Conservation (phyloP, 495 filamentous ascomycete species). For the Endocarpon pusillum region DNA sequence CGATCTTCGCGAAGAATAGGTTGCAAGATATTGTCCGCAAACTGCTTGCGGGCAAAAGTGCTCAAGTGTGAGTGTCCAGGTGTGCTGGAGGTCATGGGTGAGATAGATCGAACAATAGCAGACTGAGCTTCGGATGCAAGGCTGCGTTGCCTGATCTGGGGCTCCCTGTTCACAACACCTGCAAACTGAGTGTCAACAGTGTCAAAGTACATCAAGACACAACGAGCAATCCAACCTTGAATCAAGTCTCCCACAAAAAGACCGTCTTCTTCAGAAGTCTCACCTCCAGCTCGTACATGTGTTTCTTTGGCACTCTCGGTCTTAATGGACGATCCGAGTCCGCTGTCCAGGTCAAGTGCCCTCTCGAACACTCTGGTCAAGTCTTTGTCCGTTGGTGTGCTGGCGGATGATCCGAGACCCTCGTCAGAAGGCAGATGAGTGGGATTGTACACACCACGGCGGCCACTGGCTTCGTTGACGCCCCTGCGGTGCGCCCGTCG, state of each 20-base stretch:
- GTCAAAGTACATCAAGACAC: too few relatives aligned
- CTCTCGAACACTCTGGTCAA: slow-evolving; percentile 6
- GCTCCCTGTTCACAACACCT: too few relatives aligned
- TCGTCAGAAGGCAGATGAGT: slow-evolving; percentile 8
- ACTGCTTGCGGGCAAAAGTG: slow-evolving; percentile 32
- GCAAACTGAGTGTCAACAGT: too few relatives aligned
- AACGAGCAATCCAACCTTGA: too few relatives aligned
- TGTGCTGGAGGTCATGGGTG: slow-evolving; percentile 11
- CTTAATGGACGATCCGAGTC: slow-evolving; percentile 39
- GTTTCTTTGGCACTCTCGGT: slow-evolving; percentile 6
- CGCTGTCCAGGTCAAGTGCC: slow-evolving; percentile 31
- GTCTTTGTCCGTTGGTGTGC: background rate
- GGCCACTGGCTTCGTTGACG: too few relatives aligned
- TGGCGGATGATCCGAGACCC: slow-evolving; percentile 6
- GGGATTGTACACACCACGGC: slow-evolving; percentile 9
- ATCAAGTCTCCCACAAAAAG: slow-evolving; percentile 4
- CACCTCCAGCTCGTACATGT: too few relatives aligned
- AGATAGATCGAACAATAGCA: slow-evolving; percentile 28
- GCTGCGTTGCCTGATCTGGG: too few relatives aligned
- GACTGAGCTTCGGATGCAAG: slow-evolving; percentile 15
- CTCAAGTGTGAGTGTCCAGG: slow-evolving; percentile 27
- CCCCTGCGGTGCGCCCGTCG: slow-evolving; percentile 7
- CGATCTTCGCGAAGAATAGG: slow-evolving; percentile 35
- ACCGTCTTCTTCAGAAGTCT: slow-evolving; percentile 15
- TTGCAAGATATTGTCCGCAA: slow-evolving; percentile 37